A percentile compares a stretch with the other conserved stretches of the same genome.
phyloP scores from a whole-genome alignment of 192 early-diverging fungal genomes.

The Umbelopsis ramanniana region DNA sequence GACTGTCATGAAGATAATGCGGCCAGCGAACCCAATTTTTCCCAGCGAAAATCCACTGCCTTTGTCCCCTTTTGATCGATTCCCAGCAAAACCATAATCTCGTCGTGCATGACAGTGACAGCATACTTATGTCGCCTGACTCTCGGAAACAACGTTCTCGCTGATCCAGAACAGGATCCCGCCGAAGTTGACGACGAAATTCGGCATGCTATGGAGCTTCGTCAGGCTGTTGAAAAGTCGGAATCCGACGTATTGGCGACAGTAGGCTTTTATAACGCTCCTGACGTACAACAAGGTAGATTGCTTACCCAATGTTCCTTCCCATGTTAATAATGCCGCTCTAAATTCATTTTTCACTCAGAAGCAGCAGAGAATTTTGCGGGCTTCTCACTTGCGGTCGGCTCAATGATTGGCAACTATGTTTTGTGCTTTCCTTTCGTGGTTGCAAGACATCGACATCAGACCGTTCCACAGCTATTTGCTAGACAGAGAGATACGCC shows the following conservation, averaged over 20 bases:
- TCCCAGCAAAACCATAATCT: not conserved
- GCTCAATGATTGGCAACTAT: conserved; percentile 42
- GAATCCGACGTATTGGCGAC: conserved; percentile 8
- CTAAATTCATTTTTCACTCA: not conserved
- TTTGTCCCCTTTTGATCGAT: too few species aligned
- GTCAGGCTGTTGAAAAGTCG: conserved; percentile 1
- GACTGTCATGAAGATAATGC: too few species aligned
- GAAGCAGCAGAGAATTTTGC: conserved; percentile 30
- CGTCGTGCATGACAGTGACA: conserved; percentile 4
- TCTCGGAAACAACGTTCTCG: conserved; percentile 6
- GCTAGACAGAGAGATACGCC: conserved; percentile 28
- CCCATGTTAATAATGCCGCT: too few species aligned
- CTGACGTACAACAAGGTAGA: conserved; percentile 11
- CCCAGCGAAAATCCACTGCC: too few species aligned
- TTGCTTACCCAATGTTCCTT: not conserved
- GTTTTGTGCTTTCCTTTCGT: conserved; percentile 39
- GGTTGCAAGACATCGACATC: conserved; percentile 35
- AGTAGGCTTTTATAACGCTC: conserved; percentile 12
- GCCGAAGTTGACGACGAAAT: not conserved
- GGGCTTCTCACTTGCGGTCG: conserved; percentile 31
- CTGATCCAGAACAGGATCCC: not conserved
- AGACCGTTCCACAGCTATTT: conserved; percentile 27
- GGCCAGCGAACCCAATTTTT: too few species aligned
- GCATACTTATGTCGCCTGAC: conserved; percentile 19
- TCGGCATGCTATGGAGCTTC: conserved; percentile 11